Conservation (phyloP, 495 filamentous ascomycete species). For the Hypomontagnella submonticulosa region DNA sequence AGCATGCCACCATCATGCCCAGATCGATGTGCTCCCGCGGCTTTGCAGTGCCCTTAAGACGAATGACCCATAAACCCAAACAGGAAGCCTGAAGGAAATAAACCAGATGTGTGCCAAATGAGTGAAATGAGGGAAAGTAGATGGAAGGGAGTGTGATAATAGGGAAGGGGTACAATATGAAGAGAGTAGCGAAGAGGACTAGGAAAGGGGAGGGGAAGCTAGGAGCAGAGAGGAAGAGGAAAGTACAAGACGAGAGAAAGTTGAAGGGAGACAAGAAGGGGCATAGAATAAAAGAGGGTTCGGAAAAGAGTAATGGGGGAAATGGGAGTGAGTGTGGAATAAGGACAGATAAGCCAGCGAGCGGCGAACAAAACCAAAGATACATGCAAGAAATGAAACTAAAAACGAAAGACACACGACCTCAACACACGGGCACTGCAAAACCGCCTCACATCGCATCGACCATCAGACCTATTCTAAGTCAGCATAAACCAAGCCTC, state of each 20-base stretch:
- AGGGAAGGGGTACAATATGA: neutral
- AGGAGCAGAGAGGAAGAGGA: neutral
- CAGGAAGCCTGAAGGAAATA: neutral
- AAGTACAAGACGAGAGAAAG: neutral
- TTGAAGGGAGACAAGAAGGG: neutral
- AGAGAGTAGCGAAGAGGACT: too few species aligned
- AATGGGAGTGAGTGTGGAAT: neutral
- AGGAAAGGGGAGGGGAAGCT: neutral
- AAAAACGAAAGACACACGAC: conserved; percentile 5
- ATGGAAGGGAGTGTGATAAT: neutral
- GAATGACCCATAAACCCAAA: conserved; percentile 11
- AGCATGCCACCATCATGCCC: neutral
- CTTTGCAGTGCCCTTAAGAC: conserved; percentile 27
- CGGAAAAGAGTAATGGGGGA: neutral
- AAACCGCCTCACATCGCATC: conserved; percentile 24
- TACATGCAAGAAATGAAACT: neutral
- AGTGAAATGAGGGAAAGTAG: neutral
- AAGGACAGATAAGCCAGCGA: neutral
- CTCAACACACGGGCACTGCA: conserved; percentile 35
- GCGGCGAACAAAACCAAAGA: neutral
- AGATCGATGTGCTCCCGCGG: conserved; percentile 16
- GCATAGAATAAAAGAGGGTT: neutral
- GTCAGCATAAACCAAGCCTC: too few species aligned
- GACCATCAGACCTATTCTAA: too few species aligned
- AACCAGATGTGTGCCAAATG: neutral